These are phyloP conservation scores for Pythium periplocum DNA, from an alignment of 352 stramenopile genomes.

Conservation along the genomic window DNA sequence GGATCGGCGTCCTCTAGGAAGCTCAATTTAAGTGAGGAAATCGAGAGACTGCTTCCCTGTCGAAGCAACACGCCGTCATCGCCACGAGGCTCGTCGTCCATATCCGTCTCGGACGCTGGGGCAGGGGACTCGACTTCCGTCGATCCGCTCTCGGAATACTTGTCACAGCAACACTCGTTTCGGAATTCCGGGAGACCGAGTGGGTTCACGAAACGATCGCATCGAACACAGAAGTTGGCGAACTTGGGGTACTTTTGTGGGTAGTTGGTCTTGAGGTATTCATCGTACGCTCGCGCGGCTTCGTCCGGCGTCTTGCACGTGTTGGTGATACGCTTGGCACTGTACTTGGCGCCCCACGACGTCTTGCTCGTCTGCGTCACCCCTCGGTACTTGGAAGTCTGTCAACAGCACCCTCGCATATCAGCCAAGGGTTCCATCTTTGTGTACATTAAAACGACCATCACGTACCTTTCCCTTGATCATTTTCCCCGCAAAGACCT, in stretches of 20 bases:
- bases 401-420: background rate
- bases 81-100: slow-evolving; percentile 10
- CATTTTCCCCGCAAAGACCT: slow-evolving; percentile 64
- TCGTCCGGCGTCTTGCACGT: slow-evolving; percentile 86
- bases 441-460: slow-evolving; percentile 1
- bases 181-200: slow-evolving; percentile 64
- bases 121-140: slow-evolving; percentile 19
- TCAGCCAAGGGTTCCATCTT: background rate
- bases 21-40: slow-evolving; percentile 68
- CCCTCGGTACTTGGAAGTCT: slow-evolving; percentile 86
- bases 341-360: slow-evolving; percentile 86
- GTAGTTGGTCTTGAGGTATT: slow-evolving; percentile 78
- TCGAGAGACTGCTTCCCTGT: slow-evolving; percentile 58
- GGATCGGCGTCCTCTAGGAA: slow-evolving; percentile 64
- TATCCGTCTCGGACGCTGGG: slow-evolving; percentile 36
- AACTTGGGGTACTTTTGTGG: slow-evolving; percentile 83
- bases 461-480: slow-evolving; percentile 71
- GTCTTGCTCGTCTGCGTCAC: slow-evolving; percentile 86
- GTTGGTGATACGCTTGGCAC: slow-evolving; percentile 84
- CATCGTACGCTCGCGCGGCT: slow-evolving; percentile 73
- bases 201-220: slow-evolving; percentile 77
- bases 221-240: slow-evolving; percentile 83
- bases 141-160: slow-evolving; percentile 11
- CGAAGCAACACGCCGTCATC: slow-evolving; percentile 21
- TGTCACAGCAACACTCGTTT: slow-evolving; percentile 68